phyloP scores from a whole-genome alignment of 805 yeast genomes.

The Sugiyamaella boreocaroliniensis region DNA sequence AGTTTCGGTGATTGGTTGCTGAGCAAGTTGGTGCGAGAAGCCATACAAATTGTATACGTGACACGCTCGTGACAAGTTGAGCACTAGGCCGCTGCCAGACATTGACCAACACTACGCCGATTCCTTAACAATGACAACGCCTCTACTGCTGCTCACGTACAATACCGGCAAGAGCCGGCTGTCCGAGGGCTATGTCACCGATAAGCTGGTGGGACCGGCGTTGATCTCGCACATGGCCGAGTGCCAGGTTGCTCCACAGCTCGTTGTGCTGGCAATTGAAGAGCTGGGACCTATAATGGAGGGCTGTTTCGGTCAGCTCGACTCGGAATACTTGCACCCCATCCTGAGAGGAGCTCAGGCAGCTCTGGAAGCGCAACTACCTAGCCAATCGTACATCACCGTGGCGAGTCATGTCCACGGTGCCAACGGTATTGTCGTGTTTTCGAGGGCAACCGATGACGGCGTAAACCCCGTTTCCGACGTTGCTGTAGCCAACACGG shows the following conservation, averaged over 20 bases:
- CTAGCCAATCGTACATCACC: conserved; percentile 5
- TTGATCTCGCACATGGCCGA: conserved; percentile 1
- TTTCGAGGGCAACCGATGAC: conserved; percentile 1
- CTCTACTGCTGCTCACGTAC: conserved; percentile 22
- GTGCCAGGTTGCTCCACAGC: conserved; percentile 10
- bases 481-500: conserved; percentile 16
- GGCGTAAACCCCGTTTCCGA: not conserved
- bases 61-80: no score
- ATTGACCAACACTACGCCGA: no score
- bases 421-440: conserved; percentile 27
- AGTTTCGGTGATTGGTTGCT: no score
- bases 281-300: conserved; percentile 32
- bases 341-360: conserved; percentile 23
- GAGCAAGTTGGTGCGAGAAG: no score
- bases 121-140: not conserved
- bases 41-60: no score
- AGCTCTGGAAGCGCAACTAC: conserved; percentile 10
- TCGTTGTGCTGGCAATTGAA: conserved; percentile 32
- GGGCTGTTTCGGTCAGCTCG: conserved; percentile 24
- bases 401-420: conserved; percentile 24
- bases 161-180: conserved; percentile 26
- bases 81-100: no score
- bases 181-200: conserved; percentile 6
- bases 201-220: conserved; percentile 4
- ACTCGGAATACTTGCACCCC: conserved; percentile 21